phyloP scores from a whole-genome alignment of 1,139 yeast species.

The Cylindricascospora bacillispora region DNA sequence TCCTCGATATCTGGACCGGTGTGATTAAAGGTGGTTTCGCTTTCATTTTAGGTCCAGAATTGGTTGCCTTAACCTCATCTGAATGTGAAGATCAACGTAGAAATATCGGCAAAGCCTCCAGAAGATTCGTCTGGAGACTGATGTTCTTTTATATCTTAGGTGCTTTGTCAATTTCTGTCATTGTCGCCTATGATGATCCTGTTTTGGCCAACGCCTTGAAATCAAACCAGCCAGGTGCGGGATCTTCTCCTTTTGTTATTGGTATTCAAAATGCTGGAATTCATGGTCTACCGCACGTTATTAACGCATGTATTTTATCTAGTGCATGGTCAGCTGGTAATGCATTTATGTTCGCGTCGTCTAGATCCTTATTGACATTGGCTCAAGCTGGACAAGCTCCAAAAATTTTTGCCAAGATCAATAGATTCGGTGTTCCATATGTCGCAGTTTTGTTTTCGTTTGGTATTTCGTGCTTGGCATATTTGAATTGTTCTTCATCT shows the following conservation, averaged over 20 bases:
- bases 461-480: constrained; percentile 29
- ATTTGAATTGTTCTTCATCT: constrained; percentile 28
- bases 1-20: constrained; percentile 56
- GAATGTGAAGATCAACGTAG: constrained; percentile 39
- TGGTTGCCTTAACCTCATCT: constrained; percentile 35
- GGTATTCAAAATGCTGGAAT: constrained; percentile 41
- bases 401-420: constrained; percentile 31
- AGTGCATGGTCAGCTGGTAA: constrained; percentile 45
- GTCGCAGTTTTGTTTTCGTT: constrained; percentile 26
- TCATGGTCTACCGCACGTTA: constrained; percentile 35
- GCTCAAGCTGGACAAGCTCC: constrained; percentile 41
- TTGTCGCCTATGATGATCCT: constrained; percentile 35
- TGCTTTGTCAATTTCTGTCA: constrained; percentile 34
- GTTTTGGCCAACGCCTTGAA: constrained; percentile 26
- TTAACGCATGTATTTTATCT: constrained; percentile 38
- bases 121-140: constrained; percentile 35
- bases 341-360: constrained; percentile 30
- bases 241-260: constrained; percentile 43
- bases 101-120: constrained; percentile 36
- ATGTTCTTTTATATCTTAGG: constrained; percentile 33
- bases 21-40: constrained; percentile 52
- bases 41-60: constrained; percentile 60
- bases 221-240: constrained; percentile 33
- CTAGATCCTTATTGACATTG: constrained; percentile 36
- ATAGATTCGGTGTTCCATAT: constrained; percentile 34